phyloP scores from a whole-genome alignment of 176 grass and related monocot species.

The Alopecurus myosuroides region DNA sequence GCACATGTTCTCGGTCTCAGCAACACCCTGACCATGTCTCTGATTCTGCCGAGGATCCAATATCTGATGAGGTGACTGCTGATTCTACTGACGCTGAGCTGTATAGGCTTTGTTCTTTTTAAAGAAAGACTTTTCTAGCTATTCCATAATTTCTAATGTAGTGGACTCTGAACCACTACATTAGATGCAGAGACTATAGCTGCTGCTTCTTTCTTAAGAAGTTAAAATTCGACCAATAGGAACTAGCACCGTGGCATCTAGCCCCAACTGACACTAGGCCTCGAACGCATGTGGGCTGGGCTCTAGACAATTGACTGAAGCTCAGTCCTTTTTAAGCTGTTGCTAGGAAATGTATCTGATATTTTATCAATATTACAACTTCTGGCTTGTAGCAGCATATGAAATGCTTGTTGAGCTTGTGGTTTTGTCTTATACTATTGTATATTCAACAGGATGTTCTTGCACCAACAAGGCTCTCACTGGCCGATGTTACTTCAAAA shows the following conservation, averaged over 20 bases:
- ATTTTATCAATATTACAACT: not conserved
- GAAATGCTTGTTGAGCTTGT: conserved; percentile 13
- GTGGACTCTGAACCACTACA: not conserved
- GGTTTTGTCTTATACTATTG: not conserved
- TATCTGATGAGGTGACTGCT: conserved; percentile 35
- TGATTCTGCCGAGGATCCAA: conserved; percentile 26
- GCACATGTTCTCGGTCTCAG: not conserved
- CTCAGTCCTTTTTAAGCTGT: not conserved
- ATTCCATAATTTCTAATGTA: not conserved
- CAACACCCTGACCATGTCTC: not conserved
- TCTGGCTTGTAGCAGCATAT: not conserved
- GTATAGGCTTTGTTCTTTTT: not conserved
- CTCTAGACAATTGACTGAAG: not conserved
- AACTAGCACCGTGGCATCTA: not conserved
- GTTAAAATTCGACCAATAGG: not conserved
- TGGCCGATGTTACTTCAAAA: conserved; percentile 16
- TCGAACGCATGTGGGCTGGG: not conserved
- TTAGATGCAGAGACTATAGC: not conserved
- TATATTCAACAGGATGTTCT: conserved; percentile 21
- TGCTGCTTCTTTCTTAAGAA: not conserved
- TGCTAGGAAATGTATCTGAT: not conserved
- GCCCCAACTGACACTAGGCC: not conserved
- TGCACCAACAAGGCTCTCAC: conserved; percentile 29
- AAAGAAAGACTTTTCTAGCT: not conserved
- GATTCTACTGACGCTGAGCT: not conserved